Evolutionary conservation across 2,329 filamentous ascomycete genomes (phyloP).

Genomic region (Zymoseptoria pseudotritici): DNA sequence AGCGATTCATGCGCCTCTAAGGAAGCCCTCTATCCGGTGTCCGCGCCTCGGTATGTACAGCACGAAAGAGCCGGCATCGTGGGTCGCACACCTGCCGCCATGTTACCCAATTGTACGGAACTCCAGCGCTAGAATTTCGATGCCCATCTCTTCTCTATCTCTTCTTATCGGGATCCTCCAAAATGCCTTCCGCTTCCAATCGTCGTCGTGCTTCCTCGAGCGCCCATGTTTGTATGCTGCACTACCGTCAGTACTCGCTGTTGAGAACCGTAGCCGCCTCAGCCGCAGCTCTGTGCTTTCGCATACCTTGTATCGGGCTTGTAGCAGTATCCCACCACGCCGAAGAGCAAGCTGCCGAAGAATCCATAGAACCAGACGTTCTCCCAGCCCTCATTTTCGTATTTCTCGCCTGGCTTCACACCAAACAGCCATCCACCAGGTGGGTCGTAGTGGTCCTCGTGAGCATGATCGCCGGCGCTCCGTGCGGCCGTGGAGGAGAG

Average conservation of each 20-base stretch:
- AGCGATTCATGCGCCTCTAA: too few species aligned
- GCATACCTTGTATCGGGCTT: constrained; percentile 97
- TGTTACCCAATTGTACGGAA: neutral
- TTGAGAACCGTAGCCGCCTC: constrained; percentile 1
- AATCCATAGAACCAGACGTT: constrained; percentile 76
- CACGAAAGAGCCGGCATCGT: neutral
- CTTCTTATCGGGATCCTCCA: constrained; percentile 61
- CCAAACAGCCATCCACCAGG: constrained; percentile 90
- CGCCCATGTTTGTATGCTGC: constrained; percentile 97
- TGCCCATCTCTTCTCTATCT: neutral
- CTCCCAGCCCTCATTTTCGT: constrained; percentile 96
- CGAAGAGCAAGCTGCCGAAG: constrained; percentile 66
- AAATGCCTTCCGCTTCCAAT: constrained; percentile 90
- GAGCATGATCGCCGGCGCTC: constrained; percentile 50
- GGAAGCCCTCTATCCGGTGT: neutral
- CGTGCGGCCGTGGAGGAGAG: constrained; percentile 28
- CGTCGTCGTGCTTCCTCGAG: constrained; percentile 91
- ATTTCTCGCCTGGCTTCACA: constrained; percentile 89
- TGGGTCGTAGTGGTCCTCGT: constrained; percentile 78
- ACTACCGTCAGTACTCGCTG: neutral
- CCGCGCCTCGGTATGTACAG: neutral
- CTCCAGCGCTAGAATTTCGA: neutral
- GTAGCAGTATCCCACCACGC: constrained; percentile 77
- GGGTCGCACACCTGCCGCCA: neutral
- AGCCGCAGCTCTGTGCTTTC: neutral